Evolutionary conservation across 2,329 filamentous ascomycete species (phyloP).

Genomic region (Lecanosticta acicola): DNA sequence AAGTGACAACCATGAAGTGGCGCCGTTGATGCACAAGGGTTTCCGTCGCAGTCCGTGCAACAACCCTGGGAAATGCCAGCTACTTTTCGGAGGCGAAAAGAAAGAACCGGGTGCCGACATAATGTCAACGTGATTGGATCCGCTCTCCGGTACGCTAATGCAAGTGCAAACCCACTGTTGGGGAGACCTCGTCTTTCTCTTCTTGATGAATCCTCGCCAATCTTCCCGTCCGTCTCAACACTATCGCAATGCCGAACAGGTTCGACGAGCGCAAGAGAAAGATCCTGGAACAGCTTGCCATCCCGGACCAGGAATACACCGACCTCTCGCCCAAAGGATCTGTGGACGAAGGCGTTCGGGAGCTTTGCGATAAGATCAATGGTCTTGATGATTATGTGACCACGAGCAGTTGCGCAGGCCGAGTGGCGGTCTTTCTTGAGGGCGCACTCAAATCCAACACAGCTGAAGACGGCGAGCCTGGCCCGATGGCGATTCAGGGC

Average conservation of each 20-base stretch:
- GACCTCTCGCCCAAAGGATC: conserved; percentile 87
- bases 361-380: conserved; percentile 77
- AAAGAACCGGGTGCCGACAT: too few relatives aligned
- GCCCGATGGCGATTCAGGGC: conserved; percentile 56
- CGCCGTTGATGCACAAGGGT: too few relatives aligned
- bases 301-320: conserved; percentile 65
- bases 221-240: too few relatives aligned
- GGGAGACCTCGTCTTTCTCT: too few relatives aligned
- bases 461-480: conserved; percentile 5
- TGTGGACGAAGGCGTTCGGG: conserved; percentile 71
- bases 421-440: conserved; percentile 83
- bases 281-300: conserved; percentile 65
- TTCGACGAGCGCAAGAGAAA: conserved; percentile 56
- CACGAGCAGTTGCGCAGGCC: conserved; percentile 86
- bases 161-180: too few relatives aligned
- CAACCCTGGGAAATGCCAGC: too few relatives aligned
- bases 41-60: too few relatives aligned
- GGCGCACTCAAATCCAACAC: conserved; percentile 50
- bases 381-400: conserved; percentile 69
- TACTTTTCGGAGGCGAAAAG: too few relatives aligned
- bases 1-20: too few relatives aligned
- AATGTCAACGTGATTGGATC: too few relatives aligned
- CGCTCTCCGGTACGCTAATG: too few relatives aligned
- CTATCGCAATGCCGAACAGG: conserved; percentile 3
- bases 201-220: too few relatives aligned